Conservation (phyloP, 2,329 filamentous ascomycete species). For the Diaporthe amygdali region DNA sequence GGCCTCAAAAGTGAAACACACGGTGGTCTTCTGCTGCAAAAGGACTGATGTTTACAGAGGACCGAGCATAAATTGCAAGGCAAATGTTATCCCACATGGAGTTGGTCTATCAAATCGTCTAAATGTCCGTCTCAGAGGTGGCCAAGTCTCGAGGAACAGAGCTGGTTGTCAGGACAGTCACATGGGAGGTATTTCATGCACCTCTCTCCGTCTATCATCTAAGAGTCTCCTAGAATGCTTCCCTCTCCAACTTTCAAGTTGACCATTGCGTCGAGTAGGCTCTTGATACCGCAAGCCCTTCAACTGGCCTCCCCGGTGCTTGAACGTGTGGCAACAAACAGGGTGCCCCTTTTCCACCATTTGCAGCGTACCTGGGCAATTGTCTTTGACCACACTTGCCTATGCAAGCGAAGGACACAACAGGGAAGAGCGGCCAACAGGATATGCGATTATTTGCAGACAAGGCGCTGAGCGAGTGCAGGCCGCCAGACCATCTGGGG, state of each 20-base stretch:
- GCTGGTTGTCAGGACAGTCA: neutral
- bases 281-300: neutral
- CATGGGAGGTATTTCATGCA: neutral
- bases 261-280: neutral
- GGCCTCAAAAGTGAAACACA: constrained; percentile 14
- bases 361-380: neutral
- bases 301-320: neutral
- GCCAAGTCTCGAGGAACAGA: neutral
- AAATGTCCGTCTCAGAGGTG: neutral
- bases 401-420: neutral
- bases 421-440: neutral
- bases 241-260: neutral
- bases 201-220: neutral
- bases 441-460: neutral
- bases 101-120: neutral
- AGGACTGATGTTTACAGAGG: constrained; percentile 11
- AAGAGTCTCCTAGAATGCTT: neutral
- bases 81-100: neutral
- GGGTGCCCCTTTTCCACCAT: neutral
- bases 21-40: neutral
- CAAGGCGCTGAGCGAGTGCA: too few species aligned
- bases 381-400: neutral
- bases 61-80: constrained; percentile 10
- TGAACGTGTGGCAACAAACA: neutral
- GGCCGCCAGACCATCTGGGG: neutral